These are phyloP conservation scores for Lachnellula hyalina DNA, from an alignment of 2,329 filamentous ascomycete species.

Conservation along the genomic window DNA sequence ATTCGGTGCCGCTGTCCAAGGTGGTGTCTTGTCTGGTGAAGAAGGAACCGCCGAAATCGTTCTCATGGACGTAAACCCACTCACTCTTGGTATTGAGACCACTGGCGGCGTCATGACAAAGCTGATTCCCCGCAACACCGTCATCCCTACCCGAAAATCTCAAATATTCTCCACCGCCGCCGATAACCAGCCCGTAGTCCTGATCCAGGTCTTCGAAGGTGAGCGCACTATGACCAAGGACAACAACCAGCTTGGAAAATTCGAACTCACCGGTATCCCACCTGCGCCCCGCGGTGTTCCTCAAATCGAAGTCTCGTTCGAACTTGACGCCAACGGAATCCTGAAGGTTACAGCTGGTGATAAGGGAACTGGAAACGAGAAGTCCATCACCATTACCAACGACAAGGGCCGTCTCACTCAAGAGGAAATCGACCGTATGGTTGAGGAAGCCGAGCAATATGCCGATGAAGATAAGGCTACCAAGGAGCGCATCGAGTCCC, in stretches of 20 bases:
- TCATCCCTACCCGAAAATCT: slow-evolving; percentile 92
- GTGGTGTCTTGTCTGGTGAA: slow-evolving; percentile 89
- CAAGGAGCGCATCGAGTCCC: slow-evolving; percentile 91
- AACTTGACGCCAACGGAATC: slow-evolving; percentile 97
- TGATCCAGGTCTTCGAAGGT: slow-evolving; percentile 94
- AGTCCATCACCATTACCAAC: slow-evolving; percentile 98
- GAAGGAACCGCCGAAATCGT: slow-evolving; percentile 74
- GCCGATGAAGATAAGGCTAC: slow-evolving; percentile 99
- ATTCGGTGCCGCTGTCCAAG: slow-evolving; percentile 95
- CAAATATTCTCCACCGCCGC: slow-evolving; percentile 97
- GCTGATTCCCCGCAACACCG: slow-evolving; percentile 89
- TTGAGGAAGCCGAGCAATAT: slow-evolving; percentile 95
- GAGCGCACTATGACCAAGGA: slow-evolving; percentile 93
- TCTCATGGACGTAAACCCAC: slow-evolving; percentile 95
- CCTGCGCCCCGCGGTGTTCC: slow-evolving; percentile 93
- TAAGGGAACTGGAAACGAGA: slow-evolving; percentile 96
- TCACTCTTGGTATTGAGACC: slow-evolving; percentile 95
- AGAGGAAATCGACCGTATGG: slow-evolving; percentile 99
- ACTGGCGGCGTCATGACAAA: slow-evolving; percentile 98
- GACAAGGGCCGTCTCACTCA: slow-evolving; percentile 96
- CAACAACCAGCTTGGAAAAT: slow-evolving; percentile 96
- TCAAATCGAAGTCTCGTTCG: slow-evolving; percentile 97
- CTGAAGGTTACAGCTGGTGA: slow-evolving; percentile 93
- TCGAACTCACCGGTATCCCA: slow-evolving; percentile 94
- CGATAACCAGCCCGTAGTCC: slow-evolving; percentile 91